Percentiles rank a stretch among this genome's conserved stretches.
Conservation (phyloP, 106 monocot species). For the Vanilla planifolia region DNA sequence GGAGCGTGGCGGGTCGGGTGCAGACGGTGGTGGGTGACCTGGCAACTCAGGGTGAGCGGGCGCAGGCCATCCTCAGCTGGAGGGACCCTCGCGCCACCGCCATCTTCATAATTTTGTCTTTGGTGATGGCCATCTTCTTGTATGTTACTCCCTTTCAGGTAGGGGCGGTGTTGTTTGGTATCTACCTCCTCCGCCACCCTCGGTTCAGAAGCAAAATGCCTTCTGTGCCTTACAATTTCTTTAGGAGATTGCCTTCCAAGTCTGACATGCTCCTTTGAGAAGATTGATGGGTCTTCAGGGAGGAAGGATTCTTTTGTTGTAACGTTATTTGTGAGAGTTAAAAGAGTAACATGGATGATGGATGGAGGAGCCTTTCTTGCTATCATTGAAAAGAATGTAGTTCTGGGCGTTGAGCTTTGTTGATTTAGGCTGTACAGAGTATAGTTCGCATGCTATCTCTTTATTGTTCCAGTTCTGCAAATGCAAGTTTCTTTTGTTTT, state of each 20-base stretch:
- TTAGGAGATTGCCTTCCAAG: constrained; percentile 47
- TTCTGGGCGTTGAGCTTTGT: too few species aligned
- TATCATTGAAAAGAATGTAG: too few species aligned
- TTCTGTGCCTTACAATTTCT: constrained; percentile 46
- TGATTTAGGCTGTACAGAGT: too few species aligned
- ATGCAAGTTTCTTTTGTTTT: too few species aligned
- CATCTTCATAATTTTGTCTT: constrained; percentile 39
- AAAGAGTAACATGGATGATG: too few species aligned
- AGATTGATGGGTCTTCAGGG: too few species aligned
- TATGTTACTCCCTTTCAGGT: constrained; percentile 53
- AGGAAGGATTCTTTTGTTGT: too few species aligned
- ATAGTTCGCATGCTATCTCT: too few species aligned
- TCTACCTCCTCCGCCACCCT: constrained; percentile 47
- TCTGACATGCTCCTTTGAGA: constrained; percentile 42
- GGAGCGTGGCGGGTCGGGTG: constrained; percentile 43
- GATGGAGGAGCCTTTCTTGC: too few species aligned
- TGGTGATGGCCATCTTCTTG: constrained; percentile 31
- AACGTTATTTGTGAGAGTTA: too few species aligned
- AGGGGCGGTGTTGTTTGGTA: constrained; percentile 17
- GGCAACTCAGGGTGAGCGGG: constrained; percentile 48
- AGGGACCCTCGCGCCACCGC: constrained; percentile 51
- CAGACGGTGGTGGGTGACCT: constrained; percentile 55
- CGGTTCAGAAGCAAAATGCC: constrained; percentile 40
- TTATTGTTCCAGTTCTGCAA: too few species aligned
- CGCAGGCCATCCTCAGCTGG: constrained; percentile 50